Percentiles rank a stretch among this genome's conserved stretches.
Conservation (phyloP, 2,329 filamentous ascomycete genomes). For the Fusarium longipes region DNA sequence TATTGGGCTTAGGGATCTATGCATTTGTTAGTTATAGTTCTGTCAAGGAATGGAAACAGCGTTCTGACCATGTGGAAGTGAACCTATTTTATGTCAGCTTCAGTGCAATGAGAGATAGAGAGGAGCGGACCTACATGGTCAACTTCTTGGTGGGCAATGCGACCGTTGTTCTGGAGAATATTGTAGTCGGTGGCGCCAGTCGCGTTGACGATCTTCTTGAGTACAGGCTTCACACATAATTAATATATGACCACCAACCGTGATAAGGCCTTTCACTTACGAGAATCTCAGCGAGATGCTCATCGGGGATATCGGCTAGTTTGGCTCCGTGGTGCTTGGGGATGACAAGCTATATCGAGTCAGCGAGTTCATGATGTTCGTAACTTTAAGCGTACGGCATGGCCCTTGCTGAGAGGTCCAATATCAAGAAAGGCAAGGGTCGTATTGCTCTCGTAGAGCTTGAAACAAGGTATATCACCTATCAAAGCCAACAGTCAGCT, state of each 20-base stretch:
- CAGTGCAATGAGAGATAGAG: too few relatives aligned
- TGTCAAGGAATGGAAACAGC: background rate
- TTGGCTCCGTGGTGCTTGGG: constrained; percentile 95
- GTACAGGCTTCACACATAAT: constrained; percentile 53
- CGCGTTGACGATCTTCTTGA: constrained; percentile 86
- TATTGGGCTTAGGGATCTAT: constrained; percentile 93
- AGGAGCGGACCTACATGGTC: constrained; percentile 76
- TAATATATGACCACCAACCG: background rate
- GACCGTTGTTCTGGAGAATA: constrained; percentile 94
- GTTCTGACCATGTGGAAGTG: constrained; percentile 87
- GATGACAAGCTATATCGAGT: constrained; percentile 80
- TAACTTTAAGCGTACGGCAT: constrained; percentile 73
- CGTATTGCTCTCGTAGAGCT: constrained; percentile 94
- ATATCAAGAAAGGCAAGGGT: constrained; percentile 97
- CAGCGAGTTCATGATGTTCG: constrained; percentile 9
- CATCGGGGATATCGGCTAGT: constrained; percentile 91
- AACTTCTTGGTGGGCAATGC: constrained; percentile 90
- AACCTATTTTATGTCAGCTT: constrained; percentile 63
- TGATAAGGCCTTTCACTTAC: constrained; percentile 56
- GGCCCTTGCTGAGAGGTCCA: constrained; percentile 86
- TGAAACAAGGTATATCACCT: constrained; percentile 97
- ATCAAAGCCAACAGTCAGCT: constrained; percentile 17
- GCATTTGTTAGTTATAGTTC: constrained; percentile 6
- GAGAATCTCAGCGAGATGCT: constrained; percentile 83
- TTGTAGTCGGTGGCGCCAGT: constrained; percentile 87